These are phyloP conservation scores for Clonostachys chloroleuca DNA, from an alignment of 2,329 filamentous ascomycete species.

Conservation along the genomic window DNA sequence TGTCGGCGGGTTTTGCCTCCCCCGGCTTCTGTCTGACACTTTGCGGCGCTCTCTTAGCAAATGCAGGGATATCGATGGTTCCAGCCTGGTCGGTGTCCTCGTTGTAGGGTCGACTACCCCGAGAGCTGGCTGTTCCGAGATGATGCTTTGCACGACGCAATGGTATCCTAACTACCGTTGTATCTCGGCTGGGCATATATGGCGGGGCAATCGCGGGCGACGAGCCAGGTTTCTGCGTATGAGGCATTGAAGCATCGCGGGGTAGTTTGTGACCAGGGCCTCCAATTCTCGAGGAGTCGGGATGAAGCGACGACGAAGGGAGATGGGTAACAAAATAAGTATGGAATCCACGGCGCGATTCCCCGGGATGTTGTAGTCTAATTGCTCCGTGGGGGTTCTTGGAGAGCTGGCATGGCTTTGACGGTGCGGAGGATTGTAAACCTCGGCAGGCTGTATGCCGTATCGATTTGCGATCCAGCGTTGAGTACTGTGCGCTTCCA, in stretches of 20 bases:
- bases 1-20: constrained; percentile 67
- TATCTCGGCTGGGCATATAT: constrained; percentile 62
- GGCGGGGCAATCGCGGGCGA: constrained; percentile 56
- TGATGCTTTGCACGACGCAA: constrained; percentile 93
- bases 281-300: constrained; percentile 64
- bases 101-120: constrained; percentile 83
- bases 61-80: constrained; percentile 88
- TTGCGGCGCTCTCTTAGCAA: constrained; percentile 77
- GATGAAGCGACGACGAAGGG: constrained; percentile 87
- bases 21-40: constrained; percentile 48
- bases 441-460: no score
- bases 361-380: not conserved
- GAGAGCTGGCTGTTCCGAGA: constrained; percentile 74
- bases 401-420: no score
- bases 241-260: constrained; percentile 77
- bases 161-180: constrained; percentile 93
- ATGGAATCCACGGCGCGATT: constrained; percentile 61
- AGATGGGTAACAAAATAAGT: constrained; percentile 97
- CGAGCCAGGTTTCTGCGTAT: constrained; percentile 51
- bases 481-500: no score
- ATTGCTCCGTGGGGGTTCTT: no score
- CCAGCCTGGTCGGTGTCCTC: constrained; percentile 94
- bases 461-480: no score
- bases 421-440: no score
- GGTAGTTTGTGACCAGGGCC: constrained; percentile 82